Conservation (phyloP, 371 early-diverging fungal genomes). For the Actinomortierella wolfii region DNA sequence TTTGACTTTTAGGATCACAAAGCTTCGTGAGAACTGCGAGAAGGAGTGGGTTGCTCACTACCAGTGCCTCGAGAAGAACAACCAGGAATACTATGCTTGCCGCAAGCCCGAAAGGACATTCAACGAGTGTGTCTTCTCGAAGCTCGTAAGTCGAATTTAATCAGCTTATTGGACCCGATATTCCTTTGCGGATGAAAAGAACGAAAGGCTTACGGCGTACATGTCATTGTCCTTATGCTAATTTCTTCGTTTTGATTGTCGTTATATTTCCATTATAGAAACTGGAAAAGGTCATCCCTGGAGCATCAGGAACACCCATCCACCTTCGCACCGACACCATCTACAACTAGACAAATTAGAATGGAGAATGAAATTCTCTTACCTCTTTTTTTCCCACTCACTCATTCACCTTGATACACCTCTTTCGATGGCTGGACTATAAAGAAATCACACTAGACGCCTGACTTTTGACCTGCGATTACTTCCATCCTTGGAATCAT, state of each 20-base stretch:
- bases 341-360: slow-evolving; percentile 52
- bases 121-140: slow-evolving; percentile 90
- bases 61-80: slow-evolving; percentile 90
- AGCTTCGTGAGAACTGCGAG: slow-evolving; percentile 90
- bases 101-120: slow-evolving; percentile 80
- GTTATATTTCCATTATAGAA: slow-evolving; percentile 54
- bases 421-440: too few relatives aligned
- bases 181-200: too few relatives aligned
- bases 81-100: slow-evolving; percentile 86
- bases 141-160: slow-evolving; percentile 73
- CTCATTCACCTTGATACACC: too few relatives aligned
- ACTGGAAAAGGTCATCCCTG: slow-evolving; percentile 81
- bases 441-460: too few relatives aligned
- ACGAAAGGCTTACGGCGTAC: too few relatives aligned
- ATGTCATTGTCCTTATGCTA: too few relatives aligned
- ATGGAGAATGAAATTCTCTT: too few relatives aligned
- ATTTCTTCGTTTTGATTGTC: background rate
- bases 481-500: too few relatives aligned
- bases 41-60: slow-evolving; percentile 89
- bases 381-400: too few relatives aligned
- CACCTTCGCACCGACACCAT: slow-evolving; percentile 78
- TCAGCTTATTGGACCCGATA: background rate
- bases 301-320: slow-evolving; percentile 69
- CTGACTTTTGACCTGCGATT: too few relatives aligned
- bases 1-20: slow-evolving; percentile 64